These are phyloP conservation scores for Pseudogymnoascus sp. DNA, from an alignment of 2,329 filamentous ascomycete species.

Conservation along the genomic window DNA sequence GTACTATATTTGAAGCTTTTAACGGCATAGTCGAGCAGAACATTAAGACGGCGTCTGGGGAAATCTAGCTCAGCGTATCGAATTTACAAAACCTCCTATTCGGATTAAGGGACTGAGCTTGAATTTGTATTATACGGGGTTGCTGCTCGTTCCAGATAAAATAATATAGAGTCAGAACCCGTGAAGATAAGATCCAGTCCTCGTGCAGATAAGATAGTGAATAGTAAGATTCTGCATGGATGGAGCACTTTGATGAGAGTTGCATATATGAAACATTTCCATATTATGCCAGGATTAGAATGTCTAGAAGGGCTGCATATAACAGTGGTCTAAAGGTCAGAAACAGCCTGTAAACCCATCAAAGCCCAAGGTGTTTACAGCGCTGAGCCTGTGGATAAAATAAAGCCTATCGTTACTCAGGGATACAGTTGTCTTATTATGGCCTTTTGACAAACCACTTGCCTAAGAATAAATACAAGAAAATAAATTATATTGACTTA, in stretches of 20 bases:
- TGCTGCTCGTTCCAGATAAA: neutral
- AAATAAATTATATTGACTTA: neutral
- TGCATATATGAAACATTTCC: neutral
- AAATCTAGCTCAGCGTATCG: neutral
- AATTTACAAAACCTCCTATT: neutral
- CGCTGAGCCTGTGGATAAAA: neutral
- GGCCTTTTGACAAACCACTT: neutral
- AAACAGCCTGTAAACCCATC: neutral
- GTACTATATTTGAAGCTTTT: neutral
- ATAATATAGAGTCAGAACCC: neutral
- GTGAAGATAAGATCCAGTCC: neutral
- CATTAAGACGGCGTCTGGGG: neutral
- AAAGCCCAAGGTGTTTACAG: neutral
- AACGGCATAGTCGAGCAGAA: neutral
- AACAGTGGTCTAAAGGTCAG: neutral
- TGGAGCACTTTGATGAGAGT: neutral
- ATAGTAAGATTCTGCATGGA: neutral
- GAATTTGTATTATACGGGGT: neutral
- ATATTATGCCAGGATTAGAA: neutral
- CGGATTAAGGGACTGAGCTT: neutral
- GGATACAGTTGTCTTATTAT: neutral
- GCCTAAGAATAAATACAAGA: neutral
- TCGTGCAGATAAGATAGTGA: constrained; percentile 3
- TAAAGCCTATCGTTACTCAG: neutral
- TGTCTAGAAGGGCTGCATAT: neutral